Base-by-base conservation (phyloP, 2,329 filamentous ascomycete species). In the Calonectria pauciramosa region DNA sequence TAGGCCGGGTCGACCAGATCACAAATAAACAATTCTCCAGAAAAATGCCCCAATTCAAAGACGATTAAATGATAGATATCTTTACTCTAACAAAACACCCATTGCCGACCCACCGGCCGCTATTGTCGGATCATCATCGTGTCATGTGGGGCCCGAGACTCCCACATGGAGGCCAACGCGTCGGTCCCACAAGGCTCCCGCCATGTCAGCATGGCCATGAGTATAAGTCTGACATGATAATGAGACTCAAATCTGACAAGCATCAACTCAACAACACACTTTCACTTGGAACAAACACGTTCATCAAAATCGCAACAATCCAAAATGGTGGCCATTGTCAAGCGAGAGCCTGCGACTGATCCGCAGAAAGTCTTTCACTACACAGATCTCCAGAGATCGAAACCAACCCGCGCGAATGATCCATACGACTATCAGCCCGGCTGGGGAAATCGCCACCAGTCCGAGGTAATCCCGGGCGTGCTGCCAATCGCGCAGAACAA, bases 321-420 rank as follows among this genome's bases (percentile, higher is more conserved):
- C 56, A 63, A 41, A 26, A 63, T 63, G 56, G 56, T 63, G 36
- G 56, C 56, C 36, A 41, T 63, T 63, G 56, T 63, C 56, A 63
- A 63, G 56, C 56, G 56, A 23, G 56, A 41, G 56, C 56, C 56
- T 5, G 56, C 56, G 36, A 63, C 56, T 16, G 56, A 63, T 16
- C 56, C 56, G 10, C 56, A 28, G 23, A 63, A 63, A 23, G 56
- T 63, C 23, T 63, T 63, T 18, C 56, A 63, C 23, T 63, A 63
- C 36, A 63, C 56, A 28, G 56, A 63, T 36, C 56, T 63, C 13
- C 56, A 63, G 23, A 63, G 56, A 63, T 18, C 56, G 8, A 63
- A 63, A 36, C 56, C 56, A 20, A 63, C 56, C 18, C 34, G 56
- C 2, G 32, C 41, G 10, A 41, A 41, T 63, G 56, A 63, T 36